These are phyloP conservation scores for Hymenoscyphus albidus DNA, from an alignment of 2,329 filamentous ascomycete species.

Conservation along the genomic window DNA sequence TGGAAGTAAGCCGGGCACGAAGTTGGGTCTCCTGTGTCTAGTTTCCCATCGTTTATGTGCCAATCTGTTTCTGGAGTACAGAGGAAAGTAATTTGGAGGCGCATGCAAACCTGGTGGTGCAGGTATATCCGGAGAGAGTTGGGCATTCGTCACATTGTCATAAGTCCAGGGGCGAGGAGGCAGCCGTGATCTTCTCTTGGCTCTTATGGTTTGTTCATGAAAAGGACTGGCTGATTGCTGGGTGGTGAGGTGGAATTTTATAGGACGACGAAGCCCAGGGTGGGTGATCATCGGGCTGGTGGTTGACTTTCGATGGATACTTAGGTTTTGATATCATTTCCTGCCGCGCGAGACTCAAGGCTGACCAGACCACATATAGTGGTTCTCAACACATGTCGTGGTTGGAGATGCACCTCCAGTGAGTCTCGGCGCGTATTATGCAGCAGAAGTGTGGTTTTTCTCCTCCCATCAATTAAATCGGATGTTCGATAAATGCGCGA, in stretches of 20 bases:
- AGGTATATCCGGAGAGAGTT: not conserved
- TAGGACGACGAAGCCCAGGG: not conserved
- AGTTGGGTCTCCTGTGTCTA: conserved; percentile 1
- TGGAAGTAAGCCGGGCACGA: not conserved
- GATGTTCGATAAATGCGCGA: not conserved
- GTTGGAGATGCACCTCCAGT: not conserved
- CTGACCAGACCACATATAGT: not conserved
- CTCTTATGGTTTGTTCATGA: not conserved
- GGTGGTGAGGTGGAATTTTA: not conserved
- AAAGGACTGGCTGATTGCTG: not conserved
- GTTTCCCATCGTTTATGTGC: not conserved
- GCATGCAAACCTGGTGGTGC: not conserved
- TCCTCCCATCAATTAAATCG: not conserved
- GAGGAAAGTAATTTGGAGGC: not conserved
- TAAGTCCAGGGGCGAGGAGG: not conserved
- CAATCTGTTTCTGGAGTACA: not conserved
- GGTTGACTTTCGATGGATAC: not conserved
- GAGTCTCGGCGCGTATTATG: not conserved
- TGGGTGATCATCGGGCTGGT: not conserved
- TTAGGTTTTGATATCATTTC: not conserved
- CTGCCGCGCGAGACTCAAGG: not conserved
- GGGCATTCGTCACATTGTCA: not conserved
- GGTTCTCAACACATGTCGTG: not conserved
- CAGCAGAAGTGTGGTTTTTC: not conserved
- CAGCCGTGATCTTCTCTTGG: not conserved